These are phyloP conservation scores for Malus orientalis DNA, from an alignment of 306 rosid genomes.

Conservation along the genomic window DNA sequence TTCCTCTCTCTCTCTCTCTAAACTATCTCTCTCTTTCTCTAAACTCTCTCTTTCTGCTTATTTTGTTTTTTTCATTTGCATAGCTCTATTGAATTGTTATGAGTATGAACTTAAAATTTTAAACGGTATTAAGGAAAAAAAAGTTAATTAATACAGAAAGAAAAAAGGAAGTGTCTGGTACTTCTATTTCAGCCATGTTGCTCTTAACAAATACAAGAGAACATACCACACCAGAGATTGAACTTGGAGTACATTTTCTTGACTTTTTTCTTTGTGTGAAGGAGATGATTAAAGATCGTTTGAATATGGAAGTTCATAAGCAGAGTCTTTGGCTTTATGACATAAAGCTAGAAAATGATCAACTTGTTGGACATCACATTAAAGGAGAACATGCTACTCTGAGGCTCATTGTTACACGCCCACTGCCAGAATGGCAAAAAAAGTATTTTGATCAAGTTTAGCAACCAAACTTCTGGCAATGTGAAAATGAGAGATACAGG, in stretches of 20 bases:
- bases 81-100: too few relatives aligned
- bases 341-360: not conserved
- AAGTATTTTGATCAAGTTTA: slow-evolving; percentile 5
- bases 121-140: too few relatives aligned
- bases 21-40: too few relatives aligned
- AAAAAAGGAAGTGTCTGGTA: not conserved
- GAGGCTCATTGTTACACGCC: slow-evolving; percentile 10
- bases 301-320: slow-evolving; percentile 9
- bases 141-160: too few relatives aligned
- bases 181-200: not conserved
- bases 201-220: not conserved
- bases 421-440: not conserved
- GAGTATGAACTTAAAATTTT: too few relatives aligned
- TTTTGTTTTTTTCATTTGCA: too few relatives aligned
- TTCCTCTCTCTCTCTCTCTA: too few relatives aligned
- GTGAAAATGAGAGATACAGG: slow-evolving; percentile 21
- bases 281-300: slow-evolving; percentile 1
- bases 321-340: slow-evolving; percentile 20
- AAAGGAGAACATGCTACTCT: not conserved
- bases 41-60: too few relatives aligned
- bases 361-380: not conserved
- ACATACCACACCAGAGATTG: slow-evolving; percentile 6
- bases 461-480: not conserved
- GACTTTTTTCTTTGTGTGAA: slow-evolving; percentile 18
- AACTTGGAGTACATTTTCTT: not conserved